Percentiles rank a stretch among this genome's conserved stretches.
Evolutionary conservation across 257 asterid species (phyloP).

Genomic region (Solanum arcanum): DNA sequence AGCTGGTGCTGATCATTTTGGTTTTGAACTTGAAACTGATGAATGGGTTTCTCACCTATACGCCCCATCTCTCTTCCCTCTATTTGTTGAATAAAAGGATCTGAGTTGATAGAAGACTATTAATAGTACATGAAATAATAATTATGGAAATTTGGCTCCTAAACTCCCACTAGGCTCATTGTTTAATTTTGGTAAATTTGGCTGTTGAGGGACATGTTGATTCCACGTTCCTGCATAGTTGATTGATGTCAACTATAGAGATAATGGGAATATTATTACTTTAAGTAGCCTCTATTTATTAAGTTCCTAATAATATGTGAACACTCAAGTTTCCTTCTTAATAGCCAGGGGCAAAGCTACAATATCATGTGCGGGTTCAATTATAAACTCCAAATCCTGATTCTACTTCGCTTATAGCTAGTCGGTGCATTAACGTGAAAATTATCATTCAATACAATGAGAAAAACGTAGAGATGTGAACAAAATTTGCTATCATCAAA

Average conservation of each 20-base stretch:
- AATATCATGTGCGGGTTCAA: not conserved
- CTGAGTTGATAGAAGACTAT: not conserved
- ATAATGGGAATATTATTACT: not conserved
- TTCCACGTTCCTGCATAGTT: not conserved
- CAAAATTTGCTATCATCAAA: not conserved
- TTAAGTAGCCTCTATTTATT: not conserved
- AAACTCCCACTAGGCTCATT: not conserved
- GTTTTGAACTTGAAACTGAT: not conserved
- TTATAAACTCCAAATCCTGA: not conserved
- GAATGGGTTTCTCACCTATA: not conserved
- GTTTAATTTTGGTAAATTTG: not conserved
- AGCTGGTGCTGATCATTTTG: not conserved
- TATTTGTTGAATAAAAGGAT: not conserved
- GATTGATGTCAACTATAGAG: not conserved
- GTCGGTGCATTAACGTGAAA: not conserved
- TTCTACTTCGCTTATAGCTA: not conserved
- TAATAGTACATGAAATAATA: not conserved
- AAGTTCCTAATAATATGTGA: not conserved
- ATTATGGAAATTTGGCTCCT: not conserved
- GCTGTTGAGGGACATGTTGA: not conserved
- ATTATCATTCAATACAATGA: not conserved
- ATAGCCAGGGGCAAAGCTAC: not conserved
- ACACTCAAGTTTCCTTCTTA: not conserved
- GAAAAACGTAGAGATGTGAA: not conserved
- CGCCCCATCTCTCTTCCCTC: conserved; percentile 9